These are phyloP conservation scores for Fusarium concolor DNA, from an alignment of 2,329 filamentous ascomycete species.

Conservation along the genomic window DNA sequence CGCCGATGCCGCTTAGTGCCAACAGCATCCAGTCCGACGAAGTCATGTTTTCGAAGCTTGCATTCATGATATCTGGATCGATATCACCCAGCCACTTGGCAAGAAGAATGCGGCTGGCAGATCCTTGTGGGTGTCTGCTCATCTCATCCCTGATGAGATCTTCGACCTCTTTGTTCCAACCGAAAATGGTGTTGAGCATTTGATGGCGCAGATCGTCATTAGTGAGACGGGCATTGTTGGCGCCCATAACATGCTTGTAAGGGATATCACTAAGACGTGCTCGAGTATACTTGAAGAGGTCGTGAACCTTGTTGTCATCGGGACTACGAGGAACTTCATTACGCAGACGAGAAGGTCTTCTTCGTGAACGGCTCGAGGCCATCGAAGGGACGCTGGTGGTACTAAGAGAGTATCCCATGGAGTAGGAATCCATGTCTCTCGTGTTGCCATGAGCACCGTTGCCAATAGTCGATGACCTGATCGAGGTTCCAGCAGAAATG, in stretches of 20 bases:
- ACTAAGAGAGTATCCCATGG: slow-evolving; percentile 56
- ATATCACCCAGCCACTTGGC: slow-evolving; percentile 94
- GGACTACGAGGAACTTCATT: slow-evolving; percentile 85
- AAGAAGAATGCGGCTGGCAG: slow-evolving; percentile 82
- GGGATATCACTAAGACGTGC: slow-evolving; percentile 84
- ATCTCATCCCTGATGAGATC: slow-evolving; percentile 88
- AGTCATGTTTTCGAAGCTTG: slow-evolving; percentile 87
- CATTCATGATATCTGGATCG: slow-evolving; percentile 82
- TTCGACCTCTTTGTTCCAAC: slow-evolving; percentile 88
- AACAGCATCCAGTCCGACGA: slow-evolving; percentile 97
- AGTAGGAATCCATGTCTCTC: slow-evolving; percentile 64
- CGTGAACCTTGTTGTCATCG: slow-evolving; percentile 75
- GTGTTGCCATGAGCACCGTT: slow-evolving; percentile 25
- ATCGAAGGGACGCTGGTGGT: slow-evolving; percentile 57
- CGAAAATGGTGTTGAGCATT: slow-evolving; percentile 95
- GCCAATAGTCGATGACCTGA: slow-evolving; percentile 51
- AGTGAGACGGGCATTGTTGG: slow-evolving; percentile 70
- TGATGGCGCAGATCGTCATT: slow-evolving; percentile 86
- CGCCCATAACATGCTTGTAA: slow-evolving; percentile 75
- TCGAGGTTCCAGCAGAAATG: slow-evolving; percentile 71
- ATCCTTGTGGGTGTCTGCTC: slow-evolving; percentile 76
- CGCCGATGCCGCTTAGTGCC: slow-evolving; percentile 88
- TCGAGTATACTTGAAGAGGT: slow-evolving; percentile 88
- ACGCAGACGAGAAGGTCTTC: slow-evolving; percentile 75
- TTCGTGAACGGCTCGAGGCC: slow-evolving; percentile 60